A percentile compares a stretch with the other conserved stretches of the same genome.
Evolutionary conservation across 805 yeast genomes (phyloP).

Genomic region (Wickerhamiella nectarea): DNA sequence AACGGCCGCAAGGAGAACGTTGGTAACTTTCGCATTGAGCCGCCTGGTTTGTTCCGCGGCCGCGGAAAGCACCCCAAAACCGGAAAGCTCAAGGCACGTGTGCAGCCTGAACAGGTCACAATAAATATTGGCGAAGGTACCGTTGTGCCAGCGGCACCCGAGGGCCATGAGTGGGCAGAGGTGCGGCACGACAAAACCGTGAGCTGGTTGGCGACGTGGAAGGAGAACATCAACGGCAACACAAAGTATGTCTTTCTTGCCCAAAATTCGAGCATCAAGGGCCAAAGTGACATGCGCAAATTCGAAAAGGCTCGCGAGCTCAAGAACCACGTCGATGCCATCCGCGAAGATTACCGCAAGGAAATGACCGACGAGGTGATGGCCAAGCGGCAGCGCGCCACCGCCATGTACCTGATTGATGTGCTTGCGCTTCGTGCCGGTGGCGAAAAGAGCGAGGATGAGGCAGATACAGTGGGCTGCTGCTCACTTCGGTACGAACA

Average conservation of each 20-base stretch:
- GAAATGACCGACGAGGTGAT: constrained; percentile 61
- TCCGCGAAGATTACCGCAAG: constrained; percentile 59
- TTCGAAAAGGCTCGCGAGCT: constrained; percentile 88
- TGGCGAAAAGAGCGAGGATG: constrained; percentile 94
- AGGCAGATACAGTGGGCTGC: constrained; percentile 97
- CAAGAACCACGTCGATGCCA: constrained; percentile 53
- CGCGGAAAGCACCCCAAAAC: constrained; percentile 96
- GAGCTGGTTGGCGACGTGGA: constrained; percentile 96
- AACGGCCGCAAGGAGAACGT: constrained; percentile 86
- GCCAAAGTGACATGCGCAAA: constrained; percentile 78
- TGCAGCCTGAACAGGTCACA: constrained; percentile 77
- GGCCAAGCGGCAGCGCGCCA: constrained; percentile 84
- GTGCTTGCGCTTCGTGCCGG: constrained; percentile 93
- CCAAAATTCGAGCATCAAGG: constrained; percentile 80
- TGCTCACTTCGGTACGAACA: constrained; percentile 89
- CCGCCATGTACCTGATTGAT: constrained; percentile 86
- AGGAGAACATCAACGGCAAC: constrained; percentile 74
- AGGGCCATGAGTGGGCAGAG: constrained; percentile 84
- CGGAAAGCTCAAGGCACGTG: constrained; percentile 78
- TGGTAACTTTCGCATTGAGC: constrained; percentile 89
- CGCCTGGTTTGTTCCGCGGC: constrained; percentile 91
- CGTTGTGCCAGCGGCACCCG: constrained; percentile 67
- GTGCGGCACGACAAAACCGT: constrained; percentile 78
- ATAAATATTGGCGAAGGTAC: constrained; percentile 65
- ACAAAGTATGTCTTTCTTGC: constrained; percentile 85